These are phyloP conservation scores for Torrubiella hemipterigena DNA, from an alignment of 2,329 filamentous ascomycete genomes.

Conservation along the genomic window DNA sequence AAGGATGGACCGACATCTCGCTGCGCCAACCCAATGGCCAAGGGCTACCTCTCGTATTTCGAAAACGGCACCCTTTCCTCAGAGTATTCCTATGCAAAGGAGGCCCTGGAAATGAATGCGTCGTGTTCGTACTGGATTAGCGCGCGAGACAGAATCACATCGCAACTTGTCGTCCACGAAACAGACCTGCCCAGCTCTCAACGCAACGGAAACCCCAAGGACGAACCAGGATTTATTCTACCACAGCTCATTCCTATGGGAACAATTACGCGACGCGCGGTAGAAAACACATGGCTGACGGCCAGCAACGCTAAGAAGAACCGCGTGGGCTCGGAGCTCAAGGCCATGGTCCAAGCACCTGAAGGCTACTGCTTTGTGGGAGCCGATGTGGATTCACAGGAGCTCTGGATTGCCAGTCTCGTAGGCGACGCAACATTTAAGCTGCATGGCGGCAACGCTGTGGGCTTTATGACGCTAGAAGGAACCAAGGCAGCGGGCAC, in stretches of 20 bases:
- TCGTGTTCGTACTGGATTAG: constrained; percentile 99
- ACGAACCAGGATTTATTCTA: constrained; percentile 62
- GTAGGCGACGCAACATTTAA: constrained; percentile 92
- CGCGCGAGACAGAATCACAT: constrained; percentile 80
- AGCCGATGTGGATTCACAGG: constrained; percentile 93
- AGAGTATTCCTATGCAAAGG: constrained; percentile 80
- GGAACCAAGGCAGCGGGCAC: constrained; percentile 90
- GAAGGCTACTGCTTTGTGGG: constrained; percentile 88
- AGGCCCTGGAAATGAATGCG: constrained; percentile 95
- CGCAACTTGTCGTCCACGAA: constrained; percentile 90
- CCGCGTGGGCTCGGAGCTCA: constrained; percentile 89
- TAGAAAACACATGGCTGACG: constrained; percentile 97
- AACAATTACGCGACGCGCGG: constrained; percentile 84
- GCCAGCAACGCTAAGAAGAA: constrained; percentile 96
- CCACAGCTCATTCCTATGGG: constrained; percentile 98
- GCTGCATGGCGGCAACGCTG: constrained; percentile 89
- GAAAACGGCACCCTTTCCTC: constrained; percentile 81
- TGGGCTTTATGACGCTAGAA: constrained; percentile 98
- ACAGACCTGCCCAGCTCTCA: constrained; percentile 34
- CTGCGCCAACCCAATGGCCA: constrained; percentile 80
- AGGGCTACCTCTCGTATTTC: constrained; percentile 82
- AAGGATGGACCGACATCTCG: constrained; percentile 83
- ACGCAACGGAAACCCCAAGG: constrained; percentile 10
- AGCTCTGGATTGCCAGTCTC: constrained; percentile 95
- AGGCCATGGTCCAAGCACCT: constrained; percentile 91